A percentile compares a stretch with the other conserved stretches of the same genome.
Evolutionary conservation across 495 filamentous ascomycete species (phyloP).

Genomic region (Hyphodiscus hymeniophilus): DNA sequence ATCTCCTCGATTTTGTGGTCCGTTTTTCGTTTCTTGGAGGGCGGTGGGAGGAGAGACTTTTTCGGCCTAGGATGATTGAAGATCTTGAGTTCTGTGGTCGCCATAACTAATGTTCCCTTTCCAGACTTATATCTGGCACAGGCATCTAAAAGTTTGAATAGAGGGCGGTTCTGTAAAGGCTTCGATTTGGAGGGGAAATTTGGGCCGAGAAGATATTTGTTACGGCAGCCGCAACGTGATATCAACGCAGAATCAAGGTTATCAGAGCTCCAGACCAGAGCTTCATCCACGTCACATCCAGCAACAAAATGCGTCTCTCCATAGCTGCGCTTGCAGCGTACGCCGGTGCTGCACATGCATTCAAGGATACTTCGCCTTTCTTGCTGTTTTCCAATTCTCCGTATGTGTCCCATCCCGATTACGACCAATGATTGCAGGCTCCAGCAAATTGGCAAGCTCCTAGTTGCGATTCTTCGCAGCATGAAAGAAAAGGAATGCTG

Average conservation of each 20-base stretch:
- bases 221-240: not conserved
- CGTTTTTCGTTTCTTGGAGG: slow-evolving; percentile 59
- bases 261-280: not conserved
- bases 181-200: not conserved
- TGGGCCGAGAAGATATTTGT: not conserved
- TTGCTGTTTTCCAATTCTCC: slow-evolving; percentile 71
- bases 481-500: no score
- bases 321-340: slow-evolving; percentile 52
- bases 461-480: no score
- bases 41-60: slow-evolving; percentile 36
- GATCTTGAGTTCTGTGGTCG: slow-evolving; percentile 21
- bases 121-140: no score
- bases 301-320: slow-evolving; percentile 51
- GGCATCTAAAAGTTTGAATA: no score
- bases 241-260: not conserved
- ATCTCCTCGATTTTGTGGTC: slow-evolving; percentile 61
- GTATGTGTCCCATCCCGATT: slow-evolving; percentile 40
- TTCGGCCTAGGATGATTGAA: slow-evolving; percentile 42
- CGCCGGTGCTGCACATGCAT: slow-evolving; percentile 54
- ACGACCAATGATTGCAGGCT: not conserved
- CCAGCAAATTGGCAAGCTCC: not conserved
- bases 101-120: no score
- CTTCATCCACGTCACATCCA: slow-evolving; percentile 5
- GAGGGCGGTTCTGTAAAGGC: no score
- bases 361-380: slow-evolving; percentile 80